Percentiles rank a stretch among this genome's conserved stretches.
Conservation (phyloP, 2,329 filamentous ascomycete genomes). For the Daldinia sp. region DNA sequence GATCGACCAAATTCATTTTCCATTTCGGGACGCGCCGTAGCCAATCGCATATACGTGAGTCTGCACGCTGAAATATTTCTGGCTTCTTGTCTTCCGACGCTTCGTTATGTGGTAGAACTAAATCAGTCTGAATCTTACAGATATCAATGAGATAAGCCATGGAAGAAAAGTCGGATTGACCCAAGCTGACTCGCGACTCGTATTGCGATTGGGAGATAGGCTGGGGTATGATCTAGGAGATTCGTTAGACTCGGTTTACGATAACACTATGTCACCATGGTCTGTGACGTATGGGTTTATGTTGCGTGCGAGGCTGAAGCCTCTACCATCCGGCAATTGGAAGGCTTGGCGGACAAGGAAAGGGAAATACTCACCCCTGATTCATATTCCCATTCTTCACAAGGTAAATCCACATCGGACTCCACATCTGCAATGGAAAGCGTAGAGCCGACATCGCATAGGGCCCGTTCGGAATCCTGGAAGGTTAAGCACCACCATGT, state of each 20-base stretch:
- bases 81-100: conserved; percentile 44
- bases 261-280: neutral
- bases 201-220: conserved; percentile 53
- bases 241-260: conserved; percentile 17
- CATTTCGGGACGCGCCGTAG: conserved; percentile 55
- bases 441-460: conserved; percentile 42
- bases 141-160: conserved; percentile 56
- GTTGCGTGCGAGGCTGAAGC: neutral
- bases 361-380: conserved; percentile 52
- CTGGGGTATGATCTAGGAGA: conserved; percentile 51
- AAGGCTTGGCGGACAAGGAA: neutral
- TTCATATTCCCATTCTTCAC: conserved; percentile 57
- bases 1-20: conserved; percentile 56
- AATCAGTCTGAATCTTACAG: conserved; percentile 51
- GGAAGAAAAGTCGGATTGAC: conserved; percentile 54
- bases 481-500: conserved; percentile 58
- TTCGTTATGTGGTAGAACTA: conserved; percentile 49
- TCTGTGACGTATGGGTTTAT: neutral
- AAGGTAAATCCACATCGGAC: conserved; percentile 55
- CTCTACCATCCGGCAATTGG: neutral
- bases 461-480: conserved; percentile 45
- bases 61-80: conserved; percentile 51
- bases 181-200: conserved; percentile 53
- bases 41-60: conserved; percentile 56
- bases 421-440: conserved; percentile 50